Percentiles rank a stretch among this genome's conserved stretches.
These are phyloP conservation scores for Leishmania aethiopica DNA, from an alignment of 208 protist genomes.

Conservation along the genomic window DNA sequence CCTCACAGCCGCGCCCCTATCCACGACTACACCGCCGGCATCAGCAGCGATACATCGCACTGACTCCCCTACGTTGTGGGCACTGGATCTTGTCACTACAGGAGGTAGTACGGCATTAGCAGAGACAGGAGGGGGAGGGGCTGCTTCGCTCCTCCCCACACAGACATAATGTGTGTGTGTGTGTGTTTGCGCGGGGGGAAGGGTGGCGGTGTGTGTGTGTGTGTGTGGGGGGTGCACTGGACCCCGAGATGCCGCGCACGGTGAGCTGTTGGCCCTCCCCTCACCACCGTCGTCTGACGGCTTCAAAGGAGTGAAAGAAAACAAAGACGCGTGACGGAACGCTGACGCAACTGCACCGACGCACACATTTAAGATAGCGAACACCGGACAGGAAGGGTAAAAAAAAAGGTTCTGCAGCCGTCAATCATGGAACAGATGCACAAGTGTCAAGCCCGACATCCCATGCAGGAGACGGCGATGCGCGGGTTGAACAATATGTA, in stretches of 20 bases:
- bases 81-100: no score
- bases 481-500: constrained; percentile 57
- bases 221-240: not conserved
- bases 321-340: not conserved
- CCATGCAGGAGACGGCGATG: constrained; percentile 30
- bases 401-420: not conserved
- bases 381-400: not conserved
- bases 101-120: no score
- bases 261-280: no score
- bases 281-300: no score
- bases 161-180: no score
- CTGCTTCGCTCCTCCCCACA: no score
- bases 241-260: not conserved
- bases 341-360: not conserved
- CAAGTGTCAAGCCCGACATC: not conserved
- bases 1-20: no score
- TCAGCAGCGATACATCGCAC: no score
- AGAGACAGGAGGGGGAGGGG: no score
- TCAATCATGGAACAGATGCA: not conserved
- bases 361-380: not conserved
- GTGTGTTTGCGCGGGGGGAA: not conserved
- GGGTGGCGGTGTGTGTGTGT: no score
- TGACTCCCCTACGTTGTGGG: no score
- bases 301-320: not conserved
- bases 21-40: no score